A percentile compares a stretch with the other conserved stretches of the same genome.
Conservation (phyloP, 2,329 filamentous ascomycete species). For the Ciborinia camelliae region DNA sequence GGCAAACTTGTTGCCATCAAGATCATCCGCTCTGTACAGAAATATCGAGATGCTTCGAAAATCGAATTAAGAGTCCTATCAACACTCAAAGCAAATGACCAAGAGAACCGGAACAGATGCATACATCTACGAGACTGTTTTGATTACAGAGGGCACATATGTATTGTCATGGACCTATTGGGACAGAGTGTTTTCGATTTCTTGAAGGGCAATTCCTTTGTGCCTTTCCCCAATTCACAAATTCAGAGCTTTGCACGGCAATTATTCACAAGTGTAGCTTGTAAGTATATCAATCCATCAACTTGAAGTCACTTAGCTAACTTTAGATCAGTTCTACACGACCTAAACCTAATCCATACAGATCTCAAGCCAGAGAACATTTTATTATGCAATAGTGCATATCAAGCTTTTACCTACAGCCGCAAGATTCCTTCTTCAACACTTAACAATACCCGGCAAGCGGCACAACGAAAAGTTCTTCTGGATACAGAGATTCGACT, state of each 20-base stretch:
- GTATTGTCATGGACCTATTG: constrained; percentile 72
- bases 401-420: constrained; percentile 70
- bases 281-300: constrained; percentile 53
- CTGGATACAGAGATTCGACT: constrained; percentile 67
- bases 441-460: constrained; percentile 56
- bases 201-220: constrained; percentile 89
- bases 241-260: constrained; percentile 97
- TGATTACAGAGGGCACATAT: constrained; percentile 95
- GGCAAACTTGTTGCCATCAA: constrained; percentile 85
- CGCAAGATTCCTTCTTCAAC: constrained; percentile 66
- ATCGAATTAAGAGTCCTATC: constrained; percentile 93
- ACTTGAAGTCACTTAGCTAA: constrained; percentile 11
- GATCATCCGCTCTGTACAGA: constrained; percentile 96
- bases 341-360: constrained; percentile 95
- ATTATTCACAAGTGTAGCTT: constrained; percentile 95
- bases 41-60: constrained; percentile 92
- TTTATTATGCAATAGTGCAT: constrained; percentile 60
- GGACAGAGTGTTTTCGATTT: constrained; percentile 99
- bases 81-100: constrained; percentile 87
- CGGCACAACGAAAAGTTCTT: constrained; percentile 61
- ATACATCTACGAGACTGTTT: constrained; percentile 97
- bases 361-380: constrained; percentile 71
- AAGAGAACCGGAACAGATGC: constrained; percentile 88
- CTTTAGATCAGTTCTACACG: constrained; percentile 71
- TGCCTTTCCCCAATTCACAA: constrained; percentile 96